These are phyloP conservation scores for Carex cristatella DNA, from an alignment of 176 grass and related monocot genomes.

Conservation along the genomic window DNA sequence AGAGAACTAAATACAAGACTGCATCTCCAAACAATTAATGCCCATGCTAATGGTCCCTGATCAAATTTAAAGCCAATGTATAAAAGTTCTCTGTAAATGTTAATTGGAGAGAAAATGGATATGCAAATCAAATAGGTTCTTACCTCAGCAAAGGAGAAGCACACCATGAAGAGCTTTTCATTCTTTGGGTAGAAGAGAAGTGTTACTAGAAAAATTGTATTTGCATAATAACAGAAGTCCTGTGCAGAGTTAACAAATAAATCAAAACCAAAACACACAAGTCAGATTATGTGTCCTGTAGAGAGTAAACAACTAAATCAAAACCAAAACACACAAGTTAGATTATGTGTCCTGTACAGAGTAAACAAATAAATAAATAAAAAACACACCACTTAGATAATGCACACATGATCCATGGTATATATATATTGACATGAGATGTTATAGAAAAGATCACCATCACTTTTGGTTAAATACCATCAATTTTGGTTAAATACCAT, in stretches of 20 bases:
- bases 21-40: conserved; percentile 94
- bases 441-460: not conserved
- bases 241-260: conserved; percentile 30
- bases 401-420: not conserved
- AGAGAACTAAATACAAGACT: conserved; percentile 97
- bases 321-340: not conserved
- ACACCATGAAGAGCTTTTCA: conserved; percentile 99
- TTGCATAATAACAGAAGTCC: conserved; percentile 99
- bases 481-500: not conserved
- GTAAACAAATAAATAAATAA: conserved; percentile 7
- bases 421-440: not conserved
- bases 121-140: conserved; percentile 15
- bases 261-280: not conserved
- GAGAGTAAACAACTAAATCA: conserved; percentile 5
- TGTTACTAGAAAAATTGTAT: conserved; percentile 88
- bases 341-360: conserved; percentile 40
- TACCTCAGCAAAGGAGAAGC: conserved; percentile 99
- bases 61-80: conserved; percentile 20
- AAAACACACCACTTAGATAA: not conserved
- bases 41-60: conserved; percentile 93
- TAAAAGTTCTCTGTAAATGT: conserved; percentile 20
- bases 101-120: not conserved
- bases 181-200: conserved; percentile 95
- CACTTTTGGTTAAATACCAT: not conserved
- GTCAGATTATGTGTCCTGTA: conserved; percentile 40